A percentile compares a stretch with the other conserved stretches of the same genome.
phyloP scores from a whole-genome alignment of 2,329 filamentous ascomycete species.

The Didymellaceae sp. region DNA sequence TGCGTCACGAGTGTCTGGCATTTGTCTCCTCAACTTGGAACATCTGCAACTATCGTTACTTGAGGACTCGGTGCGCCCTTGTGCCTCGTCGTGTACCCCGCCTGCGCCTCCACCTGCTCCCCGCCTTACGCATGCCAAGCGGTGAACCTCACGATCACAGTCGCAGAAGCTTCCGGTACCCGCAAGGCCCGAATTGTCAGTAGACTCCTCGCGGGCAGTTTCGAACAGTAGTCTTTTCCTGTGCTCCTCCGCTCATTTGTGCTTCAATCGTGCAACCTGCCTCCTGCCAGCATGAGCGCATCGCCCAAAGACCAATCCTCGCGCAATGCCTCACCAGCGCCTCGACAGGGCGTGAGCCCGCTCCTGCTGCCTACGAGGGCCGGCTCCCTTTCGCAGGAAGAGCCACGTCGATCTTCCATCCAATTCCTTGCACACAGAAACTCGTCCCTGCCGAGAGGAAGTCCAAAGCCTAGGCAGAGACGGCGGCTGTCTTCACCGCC shows the following conservation, averaged over 20 bases:
- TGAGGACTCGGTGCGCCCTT: background rate
- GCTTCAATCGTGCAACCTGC: conserved; percentile 1
- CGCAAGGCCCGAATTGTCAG: conserved; percentile 35
- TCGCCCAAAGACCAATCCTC: conserved; percentile 36
- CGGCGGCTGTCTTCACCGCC: conserved; percentile 50
- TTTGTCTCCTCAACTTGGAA: background rate
- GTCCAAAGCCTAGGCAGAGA: conserved; percentile 41
- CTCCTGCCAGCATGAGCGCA: conserved; percentile 35
- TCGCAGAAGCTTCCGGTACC: conserved; percentile 30
- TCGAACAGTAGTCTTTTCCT: conserved; percentile 22
- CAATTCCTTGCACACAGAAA: conserved; percentile 47
- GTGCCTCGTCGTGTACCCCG: conserved; percentile 9
- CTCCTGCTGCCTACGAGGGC: conserved; percentile 30
- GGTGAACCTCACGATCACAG: conserved; percentile 26
- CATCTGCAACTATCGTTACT: conserved; percentile 1
- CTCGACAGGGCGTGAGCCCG: conserved; percentile 33
- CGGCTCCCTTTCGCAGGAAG: conserved; percentile 31
- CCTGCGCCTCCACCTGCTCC: conserved; percentile 21
- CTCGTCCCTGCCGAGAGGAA: conserved; percentile 39
- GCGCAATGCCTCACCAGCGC: conserved; percentile 37
- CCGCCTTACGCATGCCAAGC: conserved; percentile 37
- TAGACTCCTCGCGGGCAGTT: conserved; percentile 24
- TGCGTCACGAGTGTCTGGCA: conserved; percentile 7
- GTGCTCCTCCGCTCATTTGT: conserved; percentile 11
- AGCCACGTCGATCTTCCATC: conserved; percentile 46